Percentiles rank a stretch among this genome's conserved stretches.
Evolutionary conservation across 1,284 basidiomycete genomes (phyloP).

Genomic region (Mycena citricolor): DNA sequence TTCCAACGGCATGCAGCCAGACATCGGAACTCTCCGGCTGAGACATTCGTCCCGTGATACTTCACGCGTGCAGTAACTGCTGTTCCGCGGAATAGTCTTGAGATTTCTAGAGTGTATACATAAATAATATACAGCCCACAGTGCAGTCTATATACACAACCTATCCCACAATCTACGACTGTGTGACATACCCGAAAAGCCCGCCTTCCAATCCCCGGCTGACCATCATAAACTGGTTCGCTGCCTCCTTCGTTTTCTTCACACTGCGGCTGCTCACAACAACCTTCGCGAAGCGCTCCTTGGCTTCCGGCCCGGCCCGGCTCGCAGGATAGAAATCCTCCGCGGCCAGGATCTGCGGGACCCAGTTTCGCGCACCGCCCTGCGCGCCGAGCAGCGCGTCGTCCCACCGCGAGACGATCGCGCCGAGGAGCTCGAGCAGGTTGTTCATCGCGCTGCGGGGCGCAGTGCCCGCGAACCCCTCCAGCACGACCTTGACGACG

Average conservation of each 20-base stretch:
- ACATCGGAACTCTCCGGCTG: too few species aligned
- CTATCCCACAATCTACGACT: too few species aligned
- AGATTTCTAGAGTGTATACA: too few species aligned
- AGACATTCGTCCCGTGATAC: too few species aligned
- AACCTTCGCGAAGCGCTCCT: slow-evolving; percentile 74
- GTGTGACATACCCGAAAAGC: slow-evolving; percentile 75
- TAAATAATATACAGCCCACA: too few species aligned
- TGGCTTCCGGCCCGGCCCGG: slow-evolving; percentile 66
- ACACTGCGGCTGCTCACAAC: slow-evolving; percentile 71
- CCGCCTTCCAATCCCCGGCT: slow-evolving; percentile 76
- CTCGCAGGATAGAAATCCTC: slow-evolving; percentile 68
- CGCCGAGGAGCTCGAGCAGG: slow-evolving; percentile 69
- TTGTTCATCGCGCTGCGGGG: slow-evolving; percentile 84
- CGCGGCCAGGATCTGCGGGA: slow-evolving; percentile 66
- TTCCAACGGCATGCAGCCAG: too few species aligned
- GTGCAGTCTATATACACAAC: too few species aligned
- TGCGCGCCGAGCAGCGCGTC: slow-evolving; percentile 35
- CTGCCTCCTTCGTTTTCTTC: slow-evolving; percentile 68
- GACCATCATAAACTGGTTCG: slow-evolving; percentile 73
- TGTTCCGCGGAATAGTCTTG: too few species aligned
- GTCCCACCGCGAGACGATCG: slow-evolving; percentile 30
- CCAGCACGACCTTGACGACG: slow-evolving; percentile 70
- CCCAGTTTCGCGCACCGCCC: slow-evolving; percentile 50
- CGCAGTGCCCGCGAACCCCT: slow-evolving; percentile 78
- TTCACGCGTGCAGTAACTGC: too few species aligned